These are phyloP conservation scores for Talaromyces sp. DNA, from an alignment of 2,329 filamentous ascomycete genomes.

Conservation along the genomic window DNA sequence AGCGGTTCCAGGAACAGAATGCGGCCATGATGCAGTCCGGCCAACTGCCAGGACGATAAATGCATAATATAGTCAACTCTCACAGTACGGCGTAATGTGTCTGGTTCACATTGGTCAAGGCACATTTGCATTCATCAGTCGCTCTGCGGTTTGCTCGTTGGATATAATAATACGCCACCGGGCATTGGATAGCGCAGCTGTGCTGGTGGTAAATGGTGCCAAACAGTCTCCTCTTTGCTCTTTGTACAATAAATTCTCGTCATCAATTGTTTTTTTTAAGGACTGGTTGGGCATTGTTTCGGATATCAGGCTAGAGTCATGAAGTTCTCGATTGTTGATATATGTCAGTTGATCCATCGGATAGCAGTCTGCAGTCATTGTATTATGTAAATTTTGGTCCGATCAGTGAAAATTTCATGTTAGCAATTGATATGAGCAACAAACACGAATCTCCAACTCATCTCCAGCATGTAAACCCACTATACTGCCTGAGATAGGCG, in stretches of 20 bases:
- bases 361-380: too few relatives aligned
- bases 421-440: too few relatives aligned
- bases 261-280: not conserved
- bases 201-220: not conserved
- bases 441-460: too few relatives aligned
- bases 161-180: too few relatives aligned
- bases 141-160: too few relatives aligned
- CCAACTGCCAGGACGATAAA: conserved; percentile 41
- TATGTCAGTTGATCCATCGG: not conserved
- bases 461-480: too few relatives aligned
- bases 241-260: conserved; percentile 6
- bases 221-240: conserved; percentile 1
- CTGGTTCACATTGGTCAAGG: too few relatives aligned
- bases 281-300: not conserved
- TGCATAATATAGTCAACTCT: not conserved
- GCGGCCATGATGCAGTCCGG: conserved; percentile 61
- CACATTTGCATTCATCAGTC: too few relatives aligned
- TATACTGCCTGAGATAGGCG: too few relatives aligned
- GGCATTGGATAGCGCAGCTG: not conserved
- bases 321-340: not conserved
- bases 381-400: too few relatives aligned
- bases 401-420: too few relatives aligned
- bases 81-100: not conserved
- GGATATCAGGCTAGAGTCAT: not conserved
- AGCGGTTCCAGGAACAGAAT: conserved; percentile 78